These are phyloP conservation scores for Metschnikowia matae DNA, from an alignment of 805 yeast species.

Conservation along the genomic window DNA sequence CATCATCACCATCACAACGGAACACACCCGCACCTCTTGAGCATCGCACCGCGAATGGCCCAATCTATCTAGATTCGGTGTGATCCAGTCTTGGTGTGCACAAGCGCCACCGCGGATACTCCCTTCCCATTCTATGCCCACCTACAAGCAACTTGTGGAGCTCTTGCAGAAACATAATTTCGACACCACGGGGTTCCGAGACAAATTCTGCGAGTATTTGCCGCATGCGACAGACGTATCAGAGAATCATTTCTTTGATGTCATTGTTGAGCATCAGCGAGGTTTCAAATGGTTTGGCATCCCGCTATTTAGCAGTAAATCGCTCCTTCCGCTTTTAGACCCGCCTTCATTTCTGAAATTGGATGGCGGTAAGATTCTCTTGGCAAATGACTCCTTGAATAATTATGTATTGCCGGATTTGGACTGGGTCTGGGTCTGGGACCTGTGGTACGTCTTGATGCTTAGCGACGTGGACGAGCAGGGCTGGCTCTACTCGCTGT, in stretches of 20 bases:
- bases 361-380: conserved; percentile 34
- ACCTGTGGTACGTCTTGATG: conserved; percentile 72
- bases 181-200: conserved; percentile 8
- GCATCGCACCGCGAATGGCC: not conserved
- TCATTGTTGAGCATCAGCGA: conserved; percentile 51
- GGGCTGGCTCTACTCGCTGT: conserved; percentile 73
- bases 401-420: conserved; percentile 52
- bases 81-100: not conserved
- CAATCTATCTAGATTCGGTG: not conserved
- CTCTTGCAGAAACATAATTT: conserved; percentile 9
- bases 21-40: not conserved
- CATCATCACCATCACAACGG: not conserved
- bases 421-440: conserved; percentile 67
- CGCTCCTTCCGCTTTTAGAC: conserved; percentile 46
- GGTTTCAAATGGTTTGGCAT: conserved; percentile 51
- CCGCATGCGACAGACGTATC: not conserved
- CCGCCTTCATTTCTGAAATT: conserved; percentile 48
- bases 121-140: not conserved
- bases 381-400: conserved; percentile 22
- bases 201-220: not conserved
- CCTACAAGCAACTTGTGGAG: conserved; percentile 3
- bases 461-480: conserved; percentile 68
- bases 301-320: conserved; percentile 44
- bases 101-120: not conserved
- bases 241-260: conserved; percentile 28